Conservation (phyloP, 495 filamentous ascomycete species). For the Podospora anserina region DNA sequence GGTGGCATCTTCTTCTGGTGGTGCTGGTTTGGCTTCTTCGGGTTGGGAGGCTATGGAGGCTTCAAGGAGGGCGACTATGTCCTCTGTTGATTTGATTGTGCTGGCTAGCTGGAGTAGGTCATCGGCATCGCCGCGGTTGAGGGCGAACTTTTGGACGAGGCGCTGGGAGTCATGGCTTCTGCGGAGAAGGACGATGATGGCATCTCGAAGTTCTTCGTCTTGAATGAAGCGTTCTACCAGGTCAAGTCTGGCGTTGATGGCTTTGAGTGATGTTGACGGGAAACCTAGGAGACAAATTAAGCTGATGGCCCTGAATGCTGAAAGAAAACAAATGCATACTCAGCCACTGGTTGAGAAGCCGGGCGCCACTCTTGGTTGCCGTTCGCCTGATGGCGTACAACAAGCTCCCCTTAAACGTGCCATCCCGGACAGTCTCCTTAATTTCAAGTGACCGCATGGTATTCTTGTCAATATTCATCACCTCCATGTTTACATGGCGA, state of each 20-base stretch:
- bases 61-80: slow-evolving; percentile 52
- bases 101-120: slow-evolving; percentile 79
- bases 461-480: slow-evolving; percentile 88
- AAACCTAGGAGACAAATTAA: slow-evolving; percentile 47
- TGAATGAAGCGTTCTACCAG: slow-evolving; percentile 72
- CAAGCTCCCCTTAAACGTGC: slow-evolving; percentile 72
- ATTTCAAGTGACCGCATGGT: slow-evolving; percentile 89
- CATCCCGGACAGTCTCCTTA: slow-evolving; percentile 74
- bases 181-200: slow-evolving; percentile 63
- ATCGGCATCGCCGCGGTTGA: slow-evolving; percentile 90
- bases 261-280: slow-evolving; percentile 76
- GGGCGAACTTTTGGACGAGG: slow-evolving; percentile 85
- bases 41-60: slow-evolving; percentile 18
- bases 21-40: no score
- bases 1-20: not conserved
- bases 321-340: slow-evolving; percentile 45
- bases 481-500: slow-evolving; percentile 65
- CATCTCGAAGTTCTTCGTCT: slow-evolving; percentile 61
- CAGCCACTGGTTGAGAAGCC: slow-evolving; percentile 78
- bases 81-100: slow-evolving; percentile 74
- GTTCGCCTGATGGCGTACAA: slow-evolving; percentile 86
- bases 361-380: slow-evolving; percentile 82
- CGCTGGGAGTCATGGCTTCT: slow-evolving; percentile 82
- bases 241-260: slow-evolving; percentile 78
- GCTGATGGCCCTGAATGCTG: slow-evolving; percentile 9